Base-by-base conservation (phyloP, 1,139 yeast genomes). In the Yamadazyma epiphylla region DNA sequence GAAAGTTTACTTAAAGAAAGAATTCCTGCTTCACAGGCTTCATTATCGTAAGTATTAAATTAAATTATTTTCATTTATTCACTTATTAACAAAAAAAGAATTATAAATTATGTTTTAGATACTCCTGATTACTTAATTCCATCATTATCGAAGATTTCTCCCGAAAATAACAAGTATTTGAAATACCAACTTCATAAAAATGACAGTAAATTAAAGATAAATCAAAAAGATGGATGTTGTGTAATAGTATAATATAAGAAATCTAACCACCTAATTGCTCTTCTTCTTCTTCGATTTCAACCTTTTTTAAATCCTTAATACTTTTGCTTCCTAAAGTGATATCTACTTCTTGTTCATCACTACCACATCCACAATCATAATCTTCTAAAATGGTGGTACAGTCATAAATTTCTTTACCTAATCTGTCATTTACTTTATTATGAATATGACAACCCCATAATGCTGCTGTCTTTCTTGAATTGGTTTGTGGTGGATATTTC, bases 381-480 rank as follows among this genome's bases (percentile, higher is more conserved):
- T 86, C 94, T 46, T 86, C 95, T 37, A 86, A 65, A 33, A 91
- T 81, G 8, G 74, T 78, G 3, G 84, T 69, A 53, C 98, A 91
- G 54, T 91, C 96, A 54, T 87, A 91, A 13, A 67, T 65, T 0
- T 72, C 76, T 46, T 91, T 88, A 4, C 66, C 65, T 31, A 91
- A 69, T 30, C 83, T 63, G 37, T 75, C 77, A 54, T 91, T 91
- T 21, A 89, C 96, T 45, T 64, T 60, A 42, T 94, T 91, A 59
- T 91, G 99, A n/a, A 91, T 70, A 48, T 80, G 80, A 55, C 98
- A 91, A 2, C 98, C 98, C 98, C 98, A 91, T 41, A 85, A 63
- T 0, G 96, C 88, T 0, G 98, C 97, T 2, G 78, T 74, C 41
- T 80, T 79, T 35, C 96, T 70, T 13, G 82, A 72, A 6, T 77